Percentiles rank a stretch among this genome's conserved stretches.
Evolutionary conservation across 1,284 basidiomycete species (phyloP).

Genomic region (Moniliella sp.): DNA sequence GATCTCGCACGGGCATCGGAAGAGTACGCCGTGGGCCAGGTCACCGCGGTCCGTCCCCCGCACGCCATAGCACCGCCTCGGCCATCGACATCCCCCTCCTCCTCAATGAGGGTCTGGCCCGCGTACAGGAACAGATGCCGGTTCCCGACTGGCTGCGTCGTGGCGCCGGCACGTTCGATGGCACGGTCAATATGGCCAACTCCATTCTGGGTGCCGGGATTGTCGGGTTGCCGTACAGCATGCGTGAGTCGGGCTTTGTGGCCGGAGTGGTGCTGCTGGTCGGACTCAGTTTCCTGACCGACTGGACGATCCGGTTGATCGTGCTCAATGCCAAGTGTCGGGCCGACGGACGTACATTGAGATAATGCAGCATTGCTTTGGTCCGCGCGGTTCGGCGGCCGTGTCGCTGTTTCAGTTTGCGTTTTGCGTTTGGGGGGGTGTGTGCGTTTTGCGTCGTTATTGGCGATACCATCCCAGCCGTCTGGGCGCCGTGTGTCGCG

Average conservation of each 20-base stretch:
- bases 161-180: conserved; percentile 60
- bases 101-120: no score
- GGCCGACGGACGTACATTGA: conserved; percentile 82
- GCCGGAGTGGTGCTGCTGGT: conserved; percentile 62
- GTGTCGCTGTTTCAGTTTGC: conserved; percentile 94
- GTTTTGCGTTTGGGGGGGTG: conserved; percentile 80
- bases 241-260: conserved; percentile 76
- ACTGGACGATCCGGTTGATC: conserved; percentile 94
- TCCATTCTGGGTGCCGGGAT: conserved; percentile 77
- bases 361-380: conserved; percentile 87
- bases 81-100: no score
- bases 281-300: conserved; percentile 60
- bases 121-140: no score
- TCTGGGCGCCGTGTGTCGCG: conserved; percentile 72
- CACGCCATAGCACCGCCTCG: no score
- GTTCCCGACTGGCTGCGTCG: conserved; percentile 35
- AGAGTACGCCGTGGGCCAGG: no score
- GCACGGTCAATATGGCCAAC: conserved; percentile 81
- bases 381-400: conserved; percentile 45
- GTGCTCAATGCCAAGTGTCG: conserved; percentile 75
- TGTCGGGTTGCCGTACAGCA: conserved; percentile 63
- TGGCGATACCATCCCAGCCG: conserved; percentile 79
- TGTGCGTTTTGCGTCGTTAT: conserved; percentile 31
- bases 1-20: no score
- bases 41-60: no score